Percentiles rank a stretch among this genome's conserved stretches.
phyloP scores from a whole-genome alignment of 768 basidiomycete genomes.

The Phallus indusiatus region DNA sequence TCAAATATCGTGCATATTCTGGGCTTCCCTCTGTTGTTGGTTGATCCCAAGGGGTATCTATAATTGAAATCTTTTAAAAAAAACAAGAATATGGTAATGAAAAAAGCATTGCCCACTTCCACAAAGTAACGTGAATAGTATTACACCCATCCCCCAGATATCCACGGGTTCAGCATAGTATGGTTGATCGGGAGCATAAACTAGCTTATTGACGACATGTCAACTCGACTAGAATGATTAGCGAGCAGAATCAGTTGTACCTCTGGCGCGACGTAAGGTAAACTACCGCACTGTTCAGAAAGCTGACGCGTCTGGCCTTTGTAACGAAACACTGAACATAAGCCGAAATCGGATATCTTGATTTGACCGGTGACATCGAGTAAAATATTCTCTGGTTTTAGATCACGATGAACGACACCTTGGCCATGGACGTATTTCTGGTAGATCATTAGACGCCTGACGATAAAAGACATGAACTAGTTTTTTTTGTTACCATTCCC shows the following conservation, averaged over 20 bases:
- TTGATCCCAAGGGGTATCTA: conserved; percentile 98
- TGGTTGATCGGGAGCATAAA: conserved; percentile 21
- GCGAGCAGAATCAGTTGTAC: conserved; percentile 30
- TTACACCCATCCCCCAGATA: conserved; percentile 93
- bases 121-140: conserved; percentile 80
- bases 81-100: not conserved
- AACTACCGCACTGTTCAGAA: conserved; percentile 79
- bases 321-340: conserved; percentile 82
- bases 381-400: conserved; percentile 94
- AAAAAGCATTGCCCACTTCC: conserved; percentile 51
- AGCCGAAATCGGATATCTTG: conserved; percentile 93
- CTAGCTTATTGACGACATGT: not conserved
- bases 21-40: conserved; percentile 60
- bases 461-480: not conserved
- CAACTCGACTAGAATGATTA: not conserved
- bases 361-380: conserved; percentile 75
- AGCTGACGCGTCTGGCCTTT: conserved; percentile 75
- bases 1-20: conserved; percentile 71
- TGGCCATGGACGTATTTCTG: conserved; percentile 79
- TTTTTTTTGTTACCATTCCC: conserved; percentile 55
- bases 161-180: conserved; percentile 93
- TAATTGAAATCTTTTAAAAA: not conserved
- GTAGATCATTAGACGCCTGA: not conserved
- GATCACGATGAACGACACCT: conserved; percentile 92
- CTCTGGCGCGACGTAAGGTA: conserved; percentile 94